phyloP scores from a whole-genome alignment of 768 basidiomycete genomes.

The Clitopilus hobsonii region DNA sequence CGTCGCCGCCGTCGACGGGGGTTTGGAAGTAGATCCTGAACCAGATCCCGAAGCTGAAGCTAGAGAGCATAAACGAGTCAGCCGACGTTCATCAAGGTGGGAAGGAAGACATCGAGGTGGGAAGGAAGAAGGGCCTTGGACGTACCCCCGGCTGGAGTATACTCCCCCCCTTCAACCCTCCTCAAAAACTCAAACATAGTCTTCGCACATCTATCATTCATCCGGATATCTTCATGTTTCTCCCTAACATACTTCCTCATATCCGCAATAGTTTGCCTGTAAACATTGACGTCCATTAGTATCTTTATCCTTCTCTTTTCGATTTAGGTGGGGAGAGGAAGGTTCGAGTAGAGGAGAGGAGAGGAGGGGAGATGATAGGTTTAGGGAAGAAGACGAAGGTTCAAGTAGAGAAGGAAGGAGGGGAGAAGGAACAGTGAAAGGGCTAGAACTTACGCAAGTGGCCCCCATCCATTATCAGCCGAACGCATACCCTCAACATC shows the following conservation, averaged over 20 bases:
- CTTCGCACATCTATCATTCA: constrained; percentile 54
- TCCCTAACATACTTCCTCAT: constrained; percentile 55
- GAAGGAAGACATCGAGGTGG: background rate
- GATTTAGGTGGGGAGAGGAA: background rate
- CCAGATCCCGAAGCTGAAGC: background rate
- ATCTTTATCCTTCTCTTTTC: background rate
- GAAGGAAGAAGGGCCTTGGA: background rate
- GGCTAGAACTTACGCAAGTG: constrained; percentile 27
- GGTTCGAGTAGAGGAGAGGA: too few species aligned
- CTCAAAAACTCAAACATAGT: constrained; percentile 51
- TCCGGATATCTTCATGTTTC: constrained; percentile 59
- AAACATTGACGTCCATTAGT: background rate
- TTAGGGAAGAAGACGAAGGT: background rate
- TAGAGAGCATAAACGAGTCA: background rate
- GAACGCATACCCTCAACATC: constrained; percentile 9
- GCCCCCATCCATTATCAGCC: constrained; percentile 25
- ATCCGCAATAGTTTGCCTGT: constrained; percentile 28
- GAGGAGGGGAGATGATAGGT: background rate
- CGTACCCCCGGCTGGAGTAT: background rate
- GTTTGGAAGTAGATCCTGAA: background rate
- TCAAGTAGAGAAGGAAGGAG: background rate
- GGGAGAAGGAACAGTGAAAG: background rate
- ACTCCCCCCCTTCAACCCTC: constrained; percentile 15
- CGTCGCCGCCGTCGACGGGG: background rate
- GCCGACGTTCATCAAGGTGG: background rate